These are phyloP conservation scores for Chrysoporthe deuterocubensis DNA, from an alignment of 2,329 filamentous ascomycete species.

Conservation along the genomic window DNA sequence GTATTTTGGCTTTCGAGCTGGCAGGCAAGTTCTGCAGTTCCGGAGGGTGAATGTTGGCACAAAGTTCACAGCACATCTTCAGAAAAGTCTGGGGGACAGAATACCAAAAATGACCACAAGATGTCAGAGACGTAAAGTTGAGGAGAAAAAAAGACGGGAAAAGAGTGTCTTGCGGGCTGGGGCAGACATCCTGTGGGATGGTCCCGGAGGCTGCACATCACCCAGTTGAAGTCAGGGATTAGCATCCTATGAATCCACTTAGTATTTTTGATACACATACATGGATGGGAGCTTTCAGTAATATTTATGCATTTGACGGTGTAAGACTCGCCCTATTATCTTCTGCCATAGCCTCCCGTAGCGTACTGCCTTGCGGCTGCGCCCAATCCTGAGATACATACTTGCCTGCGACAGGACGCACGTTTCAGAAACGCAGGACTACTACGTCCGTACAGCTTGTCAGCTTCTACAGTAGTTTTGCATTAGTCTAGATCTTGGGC, in stretches of 20 bases:
- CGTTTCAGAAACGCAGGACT: too few species aligned
- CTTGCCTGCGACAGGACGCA: too few species aligned
- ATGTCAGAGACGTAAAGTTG: not conserved
- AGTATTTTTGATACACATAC: not conserved
- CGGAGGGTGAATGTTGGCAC: conserved; percentile 10
- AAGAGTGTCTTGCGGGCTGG: not conserved
- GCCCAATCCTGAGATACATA: not conserved
- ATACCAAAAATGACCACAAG: not conserved
- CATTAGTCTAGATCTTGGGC: not conserved
- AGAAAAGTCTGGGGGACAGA: not conserved
- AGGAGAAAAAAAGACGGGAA: not conserved
- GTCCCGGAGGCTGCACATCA: not conserved
- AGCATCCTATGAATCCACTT: not conserved
- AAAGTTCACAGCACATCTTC: conserved; percentile 12
- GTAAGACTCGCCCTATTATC: too few species aligned
- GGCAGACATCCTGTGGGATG: not conserved
- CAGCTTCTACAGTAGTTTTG: not conserved
- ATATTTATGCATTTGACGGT: not conserved
- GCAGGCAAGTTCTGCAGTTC: conserved; percentile 9
- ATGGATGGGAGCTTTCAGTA: not conserved
- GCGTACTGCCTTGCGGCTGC: not conserved
- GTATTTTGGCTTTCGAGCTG: conserved; percentile 11
- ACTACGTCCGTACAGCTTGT: too few species aligned
- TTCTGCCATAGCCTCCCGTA: not conserved
- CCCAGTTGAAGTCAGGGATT: not conserved